Base-by-base conservation (phyloP, 495 filamentous ascomycete species). In the Hypoxylon intermedium region DNA sequence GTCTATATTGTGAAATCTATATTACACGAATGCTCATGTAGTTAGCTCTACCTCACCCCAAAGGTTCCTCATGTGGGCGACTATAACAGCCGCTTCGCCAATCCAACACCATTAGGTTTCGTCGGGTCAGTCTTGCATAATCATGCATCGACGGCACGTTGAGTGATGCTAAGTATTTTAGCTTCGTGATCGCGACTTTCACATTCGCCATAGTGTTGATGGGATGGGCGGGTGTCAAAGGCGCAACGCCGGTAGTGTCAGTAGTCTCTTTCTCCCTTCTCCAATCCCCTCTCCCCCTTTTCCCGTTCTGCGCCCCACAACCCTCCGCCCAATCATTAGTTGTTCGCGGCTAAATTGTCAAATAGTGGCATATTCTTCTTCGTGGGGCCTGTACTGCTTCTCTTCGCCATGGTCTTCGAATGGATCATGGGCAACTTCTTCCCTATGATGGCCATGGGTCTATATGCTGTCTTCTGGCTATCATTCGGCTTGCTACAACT, bases 401-500 rank as follows among this genome's bases (percentile, higher is more conserved):
- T 76, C 9, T 73, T 82, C 50, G 69, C 74, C 38, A 77, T 77
- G 67, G 74, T 82, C 12, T 79, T 79, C 60, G 76, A 81, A 53
- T 82, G 78, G 77, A 73, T 81, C 34, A 74, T 80, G 73, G 75
- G 75, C 2, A 82, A 82, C 60, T 83, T 83, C 75, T 80, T 82
- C 51, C 71, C 75, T 12, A 78, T 85, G 82, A 83, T 83, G 76
- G 78, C 82, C 15, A 80, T 79, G 76, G 80, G 81, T 6, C 73
- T 85, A 23, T 85, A 83, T 53, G 67, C 75, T 36, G 82, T 83
- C 20, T 85, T 83, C 68, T 83, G 81, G 81, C 62, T 81, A 6
- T 79, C 77, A 6, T 83, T 85, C 50, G 82, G 80, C 18, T 53
- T 83, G 38, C 67, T 85, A 1, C 74, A 83, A 42, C 73, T 83